Evolutionary conservation across 202 grass and related monocot species (phyloP).

Genomic region (Zizania palustris): DNA sequence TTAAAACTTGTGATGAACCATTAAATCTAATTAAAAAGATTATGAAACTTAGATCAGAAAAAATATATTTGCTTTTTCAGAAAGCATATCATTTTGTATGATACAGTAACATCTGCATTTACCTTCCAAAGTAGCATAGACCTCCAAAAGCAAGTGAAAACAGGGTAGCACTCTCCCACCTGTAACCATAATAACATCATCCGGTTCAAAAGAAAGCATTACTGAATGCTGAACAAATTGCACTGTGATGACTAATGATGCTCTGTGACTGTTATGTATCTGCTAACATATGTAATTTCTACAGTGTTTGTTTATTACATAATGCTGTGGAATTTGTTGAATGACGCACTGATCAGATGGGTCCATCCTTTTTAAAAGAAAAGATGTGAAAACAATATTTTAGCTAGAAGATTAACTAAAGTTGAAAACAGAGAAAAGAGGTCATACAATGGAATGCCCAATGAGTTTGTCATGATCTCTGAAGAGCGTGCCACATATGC

Average conservation of each 20-base stretch:
- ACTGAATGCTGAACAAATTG: background rate
- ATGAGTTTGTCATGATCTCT: constrained; percentile 80
- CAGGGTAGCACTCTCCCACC: constrained; percentile 79
- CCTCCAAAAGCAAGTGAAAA: constrained; percentile 96
- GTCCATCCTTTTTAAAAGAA: background rate
- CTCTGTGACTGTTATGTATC: background rate
- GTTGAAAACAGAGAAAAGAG: constrained; percentile 19
- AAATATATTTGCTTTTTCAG: background rate
- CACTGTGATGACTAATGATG: background rate
- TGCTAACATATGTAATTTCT: constrained; percentile 2
- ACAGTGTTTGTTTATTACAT: background rate
- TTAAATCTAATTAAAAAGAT: constrained; percentile 18
- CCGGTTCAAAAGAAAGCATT: constrained; percentile 25
- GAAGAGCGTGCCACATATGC: constrained; percentile 95
- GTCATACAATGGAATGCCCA: constrained; percentile 84
- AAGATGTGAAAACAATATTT: background rate
- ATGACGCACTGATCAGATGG: constrained; percentile 13
- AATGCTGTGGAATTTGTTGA: constrained; percentile 7
- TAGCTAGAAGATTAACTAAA: constrained; percentile 18
- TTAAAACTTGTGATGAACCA: constrained; percentile 1
- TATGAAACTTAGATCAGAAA: background rate
- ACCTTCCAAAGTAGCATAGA: constrained; percentile 94
- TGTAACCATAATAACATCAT: constrained; percentile 42
- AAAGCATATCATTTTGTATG: constrained; percentile 20
- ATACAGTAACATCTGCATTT: constrained; percentile 34